Evolutionary conservation across 768 basidiomycete species (phyloP).

Genomic region (Gautieria morchelliformis): DNA sequence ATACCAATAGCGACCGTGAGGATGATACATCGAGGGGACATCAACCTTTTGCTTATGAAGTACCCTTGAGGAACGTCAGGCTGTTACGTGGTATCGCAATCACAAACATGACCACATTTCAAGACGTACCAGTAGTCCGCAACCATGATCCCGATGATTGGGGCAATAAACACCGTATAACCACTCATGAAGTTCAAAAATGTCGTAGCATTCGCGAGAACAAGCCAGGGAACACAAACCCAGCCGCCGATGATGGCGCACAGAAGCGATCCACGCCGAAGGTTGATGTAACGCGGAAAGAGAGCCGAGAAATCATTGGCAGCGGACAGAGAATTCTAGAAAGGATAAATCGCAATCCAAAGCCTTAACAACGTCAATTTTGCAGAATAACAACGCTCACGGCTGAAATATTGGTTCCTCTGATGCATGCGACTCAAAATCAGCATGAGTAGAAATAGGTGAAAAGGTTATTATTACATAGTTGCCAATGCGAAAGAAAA

Average conservation of each 20-base stretch:
- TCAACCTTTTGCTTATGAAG: constrained; percentile 64
- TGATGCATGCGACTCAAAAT: constrained; percentile 7
- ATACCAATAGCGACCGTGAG: constrained; percentile 72
- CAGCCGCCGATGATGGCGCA: constrained; percentile 80
- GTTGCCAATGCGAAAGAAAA: constrained; percentile 68
- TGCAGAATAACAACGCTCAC: neutral
- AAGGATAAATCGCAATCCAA: neutral
- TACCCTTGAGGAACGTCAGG: constrained; percentile 52
- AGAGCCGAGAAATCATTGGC: constrained; percentile 84
- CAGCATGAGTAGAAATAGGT: neutral
- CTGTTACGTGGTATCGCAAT: neutral
- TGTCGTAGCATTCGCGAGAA: constrained; percentile 53
- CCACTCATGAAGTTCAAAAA: constrained; percentile 75
- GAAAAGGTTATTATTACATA: constrained; percentile 40
- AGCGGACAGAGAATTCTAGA: constrained; percentile 52
- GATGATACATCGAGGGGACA: constrained; percentile 78
- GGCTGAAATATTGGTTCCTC: constrained; percentile 54
- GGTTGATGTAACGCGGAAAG: constrained; percentile 70
- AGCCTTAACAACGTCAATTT: neutral
- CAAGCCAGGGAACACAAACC: constrained; percentile 83
- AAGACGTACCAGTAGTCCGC: constrained; percentile 21
- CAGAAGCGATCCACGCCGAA: constrained; percentile 67
- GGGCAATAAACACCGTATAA: constrained; percentile 80
- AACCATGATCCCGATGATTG: constrained; percentile 70
- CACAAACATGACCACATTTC: neutral